Base-by-base conservation (phyloP, 2,329 filamentous ascomycete genomes). In the Ceratocystis destructans region DNA sequence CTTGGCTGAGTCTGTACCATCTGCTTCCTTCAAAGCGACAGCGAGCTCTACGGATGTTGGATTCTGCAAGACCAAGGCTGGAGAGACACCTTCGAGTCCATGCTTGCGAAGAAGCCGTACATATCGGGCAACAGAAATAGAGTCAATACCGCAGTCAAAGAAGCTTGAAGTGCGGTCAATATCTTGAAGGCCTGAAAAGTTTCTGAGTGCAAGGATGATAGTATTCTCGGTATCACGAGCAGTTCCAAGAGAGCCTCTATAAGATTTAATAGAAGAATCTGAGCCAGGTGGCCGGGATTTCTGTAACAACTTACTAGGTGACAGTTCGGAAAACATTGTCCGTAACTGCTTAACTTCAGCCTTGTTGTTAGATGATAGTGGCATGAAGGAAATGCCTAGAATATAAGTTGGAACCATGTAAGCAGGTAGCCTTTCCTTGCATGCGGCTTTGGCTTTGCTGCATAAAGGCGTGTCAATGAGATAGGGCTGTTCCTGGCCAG, bases 391-490 rank as follows among this genome's bases (percentile, higher is more conserved):
- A 6, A 96, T 76, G 2, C 82, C 82, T 28, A 96, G 77, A 67
- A 95, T 85, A 71, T 94, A 89, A 0, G 90, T 92, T 0, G 92
- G 93, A 1, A 96, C 83, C 92, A 96, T 96, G 73, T 96, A 96
- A 0, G 81, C 82, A 0, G 92, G 89, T 2, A 96, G 80, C 25
- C 79, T 83, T 1, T 82, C 77, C 44, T 82, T 82, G 70, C 91
- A 96, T n/a, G 84, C 82, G 28, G 81, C 77, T 69, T 80, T 80
- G 5, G 85, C 82, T 8, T 33, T 33, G 17, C 10, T n/a, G 31
- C 55, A 20, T n/a, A 59, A 17, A 20, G 55, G 28, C 17, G 55
- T 59, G 8, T 59, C 7, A 4, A 59, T 59, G 31, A 59, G 17
- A 59, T 31, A 20, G 31, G 55, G 28, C 2, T 73, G 73, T 0